Evolutionary conservation across 2,329 filamentous ascomycete species (phyloP).

Genomic region (Boeremia lycopersici): DNA sequence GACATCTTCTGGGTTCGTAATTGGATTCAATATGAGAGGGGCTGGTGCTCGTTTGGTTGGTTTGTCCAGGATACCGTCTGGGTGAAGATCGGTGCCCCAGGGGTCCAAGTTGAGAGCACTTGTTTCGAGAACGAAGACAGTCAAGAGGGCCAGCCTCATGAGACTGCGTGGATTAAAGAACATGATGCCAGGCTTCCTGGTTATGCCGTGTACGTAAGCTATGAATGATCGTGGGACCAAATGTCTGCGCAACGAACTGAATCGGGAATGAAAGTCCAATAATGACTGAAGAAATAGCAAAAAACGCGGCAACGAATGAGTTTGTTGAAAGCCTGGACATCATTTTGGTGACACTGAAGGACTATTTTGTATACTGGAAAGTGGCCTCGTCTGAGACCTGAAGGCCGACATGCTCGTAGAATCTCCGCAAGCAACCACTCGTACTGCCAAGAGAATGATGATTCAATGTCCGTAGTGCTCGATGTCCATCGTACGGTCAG

Average conservation of each 20-base stretch:
- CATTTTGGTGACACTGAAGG: background rate
- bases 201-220: background rate
- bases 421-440: slow-evolving; percentile 5
- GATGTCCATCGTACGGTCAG: slow-evolving; percentile 3
- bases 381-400: slow-evolving; percentile 8
- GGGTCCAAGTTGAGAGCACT: slow-evolving; percentile 21
- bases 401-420: background rate
- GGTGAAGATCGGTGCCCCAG: slow-evolving; percentile 5
- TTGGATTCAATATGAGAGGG: background rate
- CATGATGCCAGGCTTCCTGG: slow-evolving; percentile 13
- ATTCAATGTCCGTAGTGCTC: slow-evolving; percentile 6
- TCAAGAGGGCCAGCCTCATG: slow-evolving; percentile 17
- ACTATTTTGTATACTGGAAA: slow-evolving; percentile 5
- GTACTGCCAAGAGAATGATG: slow-evolving; percentile 4
- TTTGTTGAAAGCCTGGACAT: background rate
- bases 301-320: background rate
- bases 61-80: background rate
- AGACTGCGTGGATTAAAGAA: slow-evolving; percentile 22
- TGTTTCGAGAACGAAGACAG: slow-evolving; percentile 17
- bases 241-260: background rate
- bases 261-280: background rate
- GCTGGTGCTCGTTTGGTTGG: background rate
- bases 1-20: background rate
- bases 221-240: background rate
- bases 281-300: background rate